Percentiles rank a stretch among this genome's conserved stretches.
phyloP scores from a whole-genome alignment of 805 yeast species.

The Lipomyces spencermartinsiae region DNA sequence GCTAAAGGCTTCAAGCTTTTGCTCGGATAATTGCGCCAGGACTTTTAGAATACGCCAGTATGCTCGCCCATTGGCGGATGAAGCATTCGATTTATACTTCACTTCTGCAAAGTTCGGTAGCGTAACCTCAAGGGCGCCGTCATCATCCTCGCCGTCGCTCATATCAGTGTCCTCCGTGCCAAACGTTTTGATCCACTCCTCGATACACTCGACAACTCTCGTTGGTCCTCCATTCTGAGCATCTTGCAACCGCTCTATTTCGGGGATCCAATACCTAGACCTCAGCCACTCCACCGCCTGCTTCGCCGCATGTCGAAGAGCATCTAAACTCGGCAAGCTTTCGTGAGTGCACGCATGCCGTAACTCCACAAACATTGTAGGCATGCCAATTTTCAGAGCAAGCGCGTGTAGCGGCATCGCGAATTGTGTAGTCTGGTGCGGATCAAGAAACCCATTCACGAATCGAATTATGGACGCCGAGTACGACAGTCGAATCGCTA shows the following conservation, averaged over 20 bases:
- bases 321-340: slow-evolving; percentile 69
- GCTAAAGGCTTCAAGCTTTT: not conserved
- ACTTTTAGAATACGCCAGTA: not conserved
- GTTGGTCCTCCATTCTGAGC: not conserved
- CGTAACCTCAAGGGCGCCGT: not conserved
- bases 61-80: not conserved
- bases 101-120: not conserved
- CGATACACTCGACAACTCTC: not conserved
- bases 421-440: slow-evolving; percentile 75
- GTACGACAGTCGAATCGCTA: slow-evolving; percentile 59
- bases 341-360: slow-evolving; percentile 95
- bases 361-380: slow-evolving; percentile 83
- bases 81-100: not conserved
- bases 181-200: not conserved
- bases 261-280: slow-evolving; percentile 69
- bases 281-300: slow-evolving; percentile 79
- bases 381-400: slow-evolving; percentile 72
- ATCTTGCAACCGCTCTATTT: slow-evolving; percentile 12
- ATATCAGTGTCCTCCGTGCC: not conserved
- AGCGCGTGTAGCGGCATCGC: slow-evolving; percentile 80
- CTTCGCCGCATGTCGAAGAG: slow-evolving; percentile 64
- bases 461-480: slow-evolving; percentile 48
- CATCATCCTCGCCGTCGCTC: not conserved
- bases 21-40: not conserved
- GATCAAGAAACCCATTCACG: slow-evolving; percentile 91